Base-by-base conservation (phyloP, 73 alveolate species). In the Urostyla sp. region DNA sequence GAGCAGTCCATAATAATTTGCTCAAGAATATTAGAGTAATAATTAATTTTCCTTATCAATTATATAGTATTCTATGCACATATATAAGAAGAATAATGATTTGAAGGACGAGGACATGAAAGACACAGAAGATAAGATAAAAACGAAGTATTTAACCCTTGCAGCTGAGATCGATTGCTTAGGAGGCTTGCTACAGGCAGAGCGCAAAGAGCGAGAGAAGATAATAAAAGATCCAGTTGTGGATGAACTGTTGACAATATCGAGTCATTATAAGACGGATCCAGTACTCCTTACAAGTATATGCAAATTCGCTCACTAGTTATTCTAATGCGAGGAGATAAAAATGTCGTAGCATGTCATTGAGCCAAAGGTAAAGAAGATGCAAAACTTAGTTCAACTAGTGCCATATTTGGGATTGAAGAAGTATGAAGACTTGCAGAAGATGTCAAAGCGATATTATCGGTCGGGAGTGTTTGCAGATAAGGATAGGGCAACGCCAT, bases 101-200 rank as follows among this genome's bases (percentile, higher is more conserved):
- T 54, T 85, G 34, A 84, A 73, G 24, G 80, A 59, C 10, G 89
- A 75, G 16, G 67, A 60, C 37, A 26, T 53, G 3, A 57, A 53
- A 5, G 82, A 53, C 7, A 76, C 82, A 15, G 85, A 61, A 46
- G 87, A 75, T 11, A 20, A 27, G 8, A 56, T 61, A 3, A 72
- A 54, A 1, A 21, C 24, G 34, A 85, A 77, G 44, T 80, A 76
- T 35, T n/a, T 36, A 24, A 63, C 72, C 15, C 54, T 85, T 0
- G 80, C 93, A n/a, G 87, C 83, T 30, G 61, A 85, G 34, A 85
- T 85, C 0, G 82, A 52, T 45, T 72, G 86, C 44, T 58, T 85
- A 15, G 73, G 81, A 0, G 93, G 89, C 16, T 75, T 85, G 4
- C 18, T 85, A 46, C 72, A 69, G 48, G 83, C 83, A 8, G 83